Evolutionary conservation across 352 stramenopile genomes (phyloP), one percentile per base, ranked within the genome.

Genomic region (Globisporangium nunn): DNA sequence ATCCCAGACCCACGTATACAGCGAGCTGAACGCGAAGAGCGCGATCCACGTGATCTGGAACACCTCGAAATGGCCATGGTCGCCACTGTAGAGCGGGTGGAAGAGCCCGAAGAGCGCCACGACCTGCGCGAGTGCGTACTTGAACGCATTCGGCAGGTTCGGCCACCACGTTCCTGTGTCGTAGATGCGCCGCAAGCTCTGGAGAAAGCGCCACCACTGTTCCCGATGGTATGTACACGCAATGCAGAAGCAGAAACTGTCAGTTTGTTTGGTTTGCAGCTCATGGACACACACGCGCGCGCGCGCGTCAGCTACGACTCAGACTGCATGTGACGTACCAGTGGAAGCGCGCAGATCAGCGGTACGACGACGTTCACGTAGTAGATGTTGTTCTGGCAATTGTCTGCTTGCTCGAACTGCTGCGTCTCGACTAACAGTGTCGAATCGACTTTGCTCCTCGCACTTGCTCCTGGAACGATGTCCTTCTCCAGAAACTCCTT

Each of bases 311-410:
- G 12, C 33, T n/a, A 4, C 11, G 33, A 11, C 33, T 8, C 10
- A 37, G 33, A 23, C 33, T 37, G 33, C 43, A n/a, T 31, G 14
- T 14, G 4, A 58, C 62, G 39, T 63, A 74, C 67, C 12, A 99
- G 70, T 10, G 96, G 96, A 30, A 98, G 71, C 8, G 96, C 76
- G 63, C 94, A 98, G 33, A 99, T 81, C 30, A 98, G 68, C 23
- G 96, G 96, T 33, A 98, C 96, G 6, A 97, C 75, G 41, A 98
- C 62, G 58, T 98, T 96, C 56, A 92, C 91, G 66, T 98, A 98
- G 75, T 93, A 97, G 45, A 95, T 78, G 56, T 92, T 87, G 56
- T 79, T 81, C 52, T 67, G 67, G 37, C 75, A 88, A 33, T 53
- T 18, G n/a, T 68, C 8, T 39, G 43, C 4, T 11, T 30, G 11